Percentiles rank a stretch among this genome's conserved stretches.
Evolutionary conservation across 345 rosid species (phyloP).

Genomic region (Mercurialis annua): DNA sequence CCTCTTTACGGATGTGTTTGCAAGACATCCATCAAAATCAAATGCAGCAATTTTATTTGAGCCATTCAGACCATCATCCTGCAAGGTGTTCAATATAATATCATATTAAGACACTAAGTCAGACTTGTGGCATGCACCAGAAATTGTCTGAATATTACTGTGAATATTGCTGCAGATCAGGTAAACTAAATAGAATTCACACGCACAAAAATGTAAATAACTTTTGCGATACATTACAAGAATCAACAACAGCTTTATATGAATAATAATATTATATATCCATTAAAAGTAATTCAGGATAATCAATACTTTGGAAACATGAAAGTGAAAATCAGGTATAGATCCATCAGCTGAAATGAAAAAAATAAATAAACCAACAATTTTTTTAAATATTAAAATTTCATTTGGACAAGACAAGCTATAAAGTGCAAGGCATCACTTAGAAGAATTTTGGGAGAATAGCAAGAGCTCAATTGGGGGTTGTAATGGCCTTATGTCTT

Average conservation of each 20-base stretch:
- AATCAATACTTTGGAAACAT: neutral
- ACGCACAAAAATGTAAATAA: neutral
- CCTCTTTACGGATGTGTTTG: constrained; percentile 77
- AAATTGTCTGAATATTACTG: neutral
- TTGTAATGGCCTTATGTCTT: too few relatives aligned
- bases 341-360: neutral
- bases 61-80: constrained; percentile 80
- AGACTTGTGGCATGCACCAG: neutral
- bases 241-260: neutral
- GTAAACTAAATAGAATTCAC: neutral
- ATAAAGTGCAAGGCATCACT: neutral
- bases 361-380: neutral
- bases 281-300: neutral
- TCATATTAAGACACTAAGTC: neutral
- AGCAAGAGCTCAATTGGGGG: too few relatives aligned
- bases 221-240: neutral
- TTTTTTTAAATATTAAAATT: neutral
- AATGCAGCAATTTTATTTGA: constrained; percentile 90
- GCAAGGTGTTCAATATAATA: constrained; percentile 14
- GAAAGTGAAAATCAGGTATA: neutral
- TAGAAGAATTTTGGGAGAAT: neutral
- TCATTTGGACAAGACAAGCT: neutral
- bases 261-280: neutral
- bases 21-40: constrained; percentile 98
- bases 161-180: neutral